Evolutionary conservation across 1,284 basidiomycete genomes (phyloP), one percentile per base, ranked within the genome.

Genomic region (Cutaneotrichosporon sp.): DNA sequence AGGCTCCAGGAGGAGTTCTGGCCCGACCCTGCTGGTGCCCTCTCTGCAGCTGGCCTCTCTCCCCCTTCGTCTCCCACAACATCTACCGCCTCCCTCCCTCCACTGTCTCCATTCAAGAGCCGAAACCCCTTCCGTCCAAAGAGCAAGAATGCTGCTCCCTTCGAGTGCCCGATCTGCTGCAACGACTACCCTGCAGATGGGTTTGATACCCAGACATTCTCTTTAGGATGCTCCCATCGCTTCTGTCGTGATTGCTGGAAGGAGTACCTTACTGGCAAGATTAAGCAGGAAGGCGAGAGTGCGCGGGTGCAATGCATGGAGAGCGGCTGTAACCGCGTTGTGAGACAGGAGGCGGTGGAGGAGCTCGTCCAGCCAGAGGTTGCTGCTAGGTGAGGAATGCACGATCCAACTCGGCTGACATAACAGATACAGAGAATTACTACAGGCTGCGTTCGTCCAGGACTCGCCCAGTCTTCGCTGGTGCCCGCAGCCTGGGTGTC

Each of bases 1-100:
- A 85, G 86, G 54, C 81, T 97, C n/a, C 89, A 90, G 59, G 90
- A 96, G 78, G 85, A 87, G 71, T 96, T 90, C 75, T 92, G 93
- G 89, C 91, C 92, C 64, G 87, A 89, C 60, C 81, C 88, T 1
- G 79, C 83, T 16, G 76, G 78, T 9, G 81, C 91, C 5, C 81
- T 86, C 35, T 79, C 81, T 22, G 81, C 83, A 8, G 88, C 90
- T 1, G 92, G 91, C 17, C 71, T 79, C 2, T 73, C 73, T 6
- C 74, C 75, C 5, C 66, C 69, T 16, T 53, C 64, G 6, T 75
- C 73, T 2, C 72, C 75, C 4, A 62, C 62, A 8, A 60, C 66
- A 1, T 59, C 47, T 64, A 70, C 56, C 45, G 60, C 61, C 25
- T 52, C 68, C 51, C 63, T 59, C 2, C 64, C 39, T 57, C 53